Base-by-base conservation (phyloP, 2,329 filamentous ascomycete genomes). In the Bipolaris sorokiniana region DNA sequence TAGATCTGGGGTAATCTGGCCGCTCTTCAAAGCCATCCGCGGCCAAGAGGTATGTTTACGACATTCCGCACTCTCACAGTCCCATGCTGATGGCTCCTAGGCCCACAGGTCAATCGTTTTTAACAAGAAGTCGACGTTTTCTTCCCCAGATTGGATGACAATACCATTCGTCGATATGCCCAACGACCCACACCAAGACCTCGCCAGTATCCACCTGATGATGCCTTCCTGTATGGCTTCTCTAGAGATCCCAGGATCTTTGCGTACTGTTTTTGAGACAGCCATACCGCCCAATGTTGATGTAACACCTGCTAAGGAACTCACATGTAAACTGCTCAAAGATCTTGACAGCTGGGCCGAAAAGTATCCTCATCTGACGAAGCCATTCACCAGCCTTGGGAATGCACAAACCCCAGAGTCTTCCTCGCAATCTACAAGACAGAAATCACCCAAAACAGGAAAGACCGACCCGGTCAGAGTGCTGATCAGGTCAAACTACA, bases 21-120 rank as follows among this genome's bases (percentile, higher is more conserved):
- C 65, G 1, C 48, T 75, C 7, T 73, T 74, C 60, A 73, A 68
- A 47, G 66, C 62, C 3, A 66, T 75, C 44, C 61, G 72, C 9
- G 63, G 66, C 3, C 68, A 69, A 20, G 70, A 73, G 54, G 72
- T 74, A 59, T 61, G 64, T 58, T 3, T 11, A 13, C 1, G 36
- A 18, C n/a, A 5, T 3, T 1, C 13, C 6, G 5, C 5, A 34
- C 18, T 1, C 15, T 9, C 11, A 5, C 11, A 0, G 3, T 2
- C 5, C 13, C 38, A 31, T 18, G 26, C 66, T 70, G 23, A 71
- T 44, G 11, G 5, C 22, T 7, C 3, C 1, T 18, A 73, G 72
- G 62, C 68, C 7, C 68, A 72, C 34, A 69, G 63, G 47, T 58
- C 66, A 1, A 54, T 72, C 5, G 55, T 74, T 13, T 63, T 69